Percentiles rank a stretch among this genome's conserved stretches.
These are phyloP conservation scores for Porpolomopsis calyptriformis DNA, from an alignment of 768 basidiomycete species.

Conservation along the genomic window DNA sequence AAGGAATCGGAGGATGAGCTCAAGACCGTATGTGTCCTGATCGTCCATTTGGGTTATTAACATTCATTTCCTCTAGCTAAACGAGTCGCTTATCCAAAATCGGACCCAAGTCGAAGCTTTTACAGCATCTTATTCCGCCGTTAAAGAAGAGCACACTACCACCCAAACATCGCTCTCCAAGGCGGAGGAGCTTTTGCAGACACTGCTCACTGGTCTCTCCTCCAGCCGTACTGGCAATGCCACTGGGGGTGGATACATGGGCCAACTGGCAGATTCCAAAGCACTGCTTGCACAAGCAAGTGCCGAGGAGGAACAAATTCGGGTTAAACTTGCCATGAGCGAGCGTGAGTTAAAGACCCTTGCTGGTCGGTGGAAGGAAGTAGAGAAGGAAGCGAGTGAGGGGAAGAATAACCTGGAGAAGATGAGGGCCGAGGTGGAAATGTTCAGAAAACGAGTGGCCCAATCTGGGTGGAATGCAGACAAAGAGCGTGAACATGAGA, in stretches of 20 bases:
- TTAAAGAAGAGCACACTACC: constrained; percentile 60
- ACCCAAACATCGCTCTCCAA: constrained; percentile 53
- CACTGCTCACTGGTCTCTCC: constrained; percentile 84
- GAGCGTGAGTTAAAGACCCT: constrained; percentile 70
- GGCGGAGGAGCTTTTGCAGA: constrained; percentile 89
- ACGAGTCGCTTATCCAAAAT: constrained; percentile 47
- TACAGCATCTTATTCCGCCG: constrained; percentile 40
- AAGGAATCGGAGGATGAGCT: constrained; percentile 43
- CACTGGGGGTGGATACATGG: constrained; percentile 89
- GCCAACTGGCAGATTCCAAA: constrained; percentile 82
- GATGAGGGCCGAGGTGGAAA: constrained; percentile 48
- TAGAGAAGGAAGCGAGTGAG: constrained; percentile 76
- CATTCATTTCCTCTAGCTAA: constrained; percentile 33
- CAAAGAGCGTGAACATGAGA: constrained; percentile 52
- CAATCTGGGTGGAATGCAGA: constrained; percentile 69
- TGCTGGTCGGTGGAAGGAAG: constrained; percentile 72
- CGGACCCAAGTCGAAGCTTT: constrained; percentile 46
- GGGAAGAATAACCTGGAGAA: constrained; percentile 56
- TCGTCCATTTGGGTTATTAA: neutral
- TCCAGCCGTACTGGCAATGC: constrained; percentile 53
- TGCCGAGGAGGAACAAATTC: constrained; percentile 78
- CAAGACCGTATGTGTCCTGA: constrained; percentile 39
- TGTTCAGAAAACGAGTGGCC: constrained; percentile 39
- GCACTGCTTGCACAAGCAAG: constrained; percentile 62
- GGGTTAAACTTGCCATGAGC: constrained; percentile 62